These are phyloP conservation scores for Camillea tinctor DNA, from an alignment of 2,329 filamentous ascomycete genomes.

Conservation along the genomic window DNA sequence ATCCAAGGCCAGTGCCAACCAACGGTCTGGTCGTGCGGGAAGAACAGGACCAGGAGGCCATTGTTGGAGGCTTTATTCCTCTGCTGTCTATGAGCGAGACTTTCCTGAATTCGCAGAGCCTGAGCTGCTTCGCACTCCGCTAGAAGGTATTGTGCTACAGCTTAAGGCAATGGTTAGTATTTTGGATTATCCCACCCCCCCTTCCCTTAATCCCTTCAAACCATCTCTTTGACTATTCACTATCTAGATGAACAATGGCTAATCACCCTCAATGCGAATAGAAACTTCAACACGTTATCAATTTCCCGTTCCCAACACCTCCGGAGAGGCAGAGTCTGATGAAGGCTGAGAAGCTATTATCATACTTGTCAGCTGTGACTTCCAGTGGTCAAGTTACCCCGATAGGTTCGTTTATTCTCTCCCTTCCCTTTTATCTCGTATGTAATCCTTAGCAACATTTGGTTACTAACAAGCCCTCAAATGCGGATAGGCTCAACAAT, in stretches of 20 bases:
- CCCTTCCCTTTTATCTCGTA: background rate
- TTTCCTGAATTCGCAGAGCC: slow-evolving; percentile 84
- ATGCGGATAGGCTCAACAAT: slow-evolving; percentile 70
- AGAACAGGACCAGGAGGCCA: slow-evolving; percentile 87
- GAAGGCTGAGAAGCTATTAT: slow-evolving; percentile 82
- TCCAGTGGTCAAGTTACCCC: slow-evolving; percentile 70
- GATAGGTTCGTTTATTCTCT: background rate
- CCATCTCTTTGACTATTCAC: background rate
- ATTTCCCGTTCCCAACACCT: slow-evolving; percentile 94
- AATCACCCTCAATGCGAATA: background rate
- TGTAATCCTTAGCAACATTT: background rate
- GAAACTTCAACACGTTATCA: slow-evolving; percentile 81
- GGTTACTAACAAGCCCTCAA: background rate
- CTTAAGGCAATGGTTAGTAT: slow-evolving; percentile 76
- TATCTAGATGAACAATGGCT: background rate
- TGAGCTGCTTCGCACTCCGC: slow-evolving; percentile 85
- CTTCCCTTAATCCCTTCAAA: background rate
- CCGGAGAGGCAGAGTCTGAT: slow-evolving; percentile 74
- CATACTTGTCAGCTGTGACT: slow-evolving; percentile 79
- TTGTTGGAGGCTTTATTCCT: slow-evolving; percentile 92
- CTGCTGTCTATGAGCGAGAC: slow-evolving; percentile 87
- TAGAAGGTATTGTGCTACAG: slow-evolving; percentile 89
- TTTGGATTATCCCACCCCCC: background rate
- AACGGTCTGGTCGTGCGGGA: slow-evolving; percentile 89
- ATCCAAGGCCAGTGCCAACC: slow-evolving; percentile 92